Percentiles rank a stretch among this genome's conserved stretches.
phyloP scores from a whole-genome alignment of 768 basidiomycete species.

The Tulasnella sp. region DNA sequence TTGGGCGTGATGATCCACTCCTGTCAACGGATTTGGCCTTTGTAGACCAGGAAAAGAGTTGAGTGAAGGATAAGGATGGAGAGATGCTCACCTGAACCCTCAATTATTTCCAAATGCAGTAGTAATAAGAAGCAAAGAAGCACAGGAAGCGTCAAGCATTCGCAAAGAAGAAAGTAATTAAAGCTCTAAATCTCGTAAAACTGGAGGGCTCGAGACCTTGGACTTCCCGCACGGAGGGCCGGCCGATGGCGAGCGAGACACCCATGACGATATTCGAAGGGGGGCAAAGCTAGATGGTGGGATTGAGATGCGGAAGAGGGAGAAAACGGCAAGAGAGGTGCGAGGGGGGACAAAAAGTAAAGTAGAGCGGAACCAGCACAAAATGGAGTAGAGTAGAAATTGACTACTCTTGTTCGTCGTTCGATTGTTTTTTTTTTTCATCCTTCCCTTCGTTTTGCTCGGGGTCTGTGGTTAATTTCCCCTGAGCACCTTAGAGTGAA shows the following conservation, averaged over 20 bases:
- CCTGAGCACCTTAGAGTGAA: not conserved
- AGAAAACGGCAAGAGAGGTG: not conserved
- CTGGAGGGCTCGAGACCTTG: not conserved
- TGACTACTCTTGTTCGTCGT: not conserved
- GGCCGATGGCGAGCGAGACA: not conserved
- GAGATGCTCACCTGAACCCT: constrained; percentile 2
- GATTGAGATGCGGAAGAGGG: not conserved
- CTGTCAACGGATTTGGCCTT: not conserved
- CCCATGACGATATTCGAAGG: not conserved
- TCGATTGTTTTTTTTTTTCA: not conserved
- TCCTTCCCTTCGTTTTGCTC: not conserved
- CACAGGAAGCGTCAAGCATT: not conserved
- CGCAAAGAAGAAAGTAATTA: not conserved
- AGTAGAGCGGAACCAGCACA: not conserved
- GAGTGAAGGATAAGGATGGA: not conserved
- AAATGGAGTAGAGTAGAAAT: not conserved
- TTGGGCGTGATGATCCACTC: constrained; percentile 2
- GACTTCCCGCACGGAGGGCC: not conserved
- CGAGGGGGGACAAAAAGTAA: not conserved
- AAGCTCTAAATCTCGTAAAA: not conserved
- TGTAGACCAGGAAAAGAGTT: not conserved
- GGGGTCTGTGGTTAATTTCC: not conserved
- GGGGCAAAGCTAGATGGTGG: not conserved
- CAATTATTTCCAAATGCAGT: not conserved
- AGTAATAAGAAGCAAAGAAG: constrained; percentile 1